phyloP scores from a whole-genome alignment of 441 rosid genomes.

The Erodium trifolium region DNA sequence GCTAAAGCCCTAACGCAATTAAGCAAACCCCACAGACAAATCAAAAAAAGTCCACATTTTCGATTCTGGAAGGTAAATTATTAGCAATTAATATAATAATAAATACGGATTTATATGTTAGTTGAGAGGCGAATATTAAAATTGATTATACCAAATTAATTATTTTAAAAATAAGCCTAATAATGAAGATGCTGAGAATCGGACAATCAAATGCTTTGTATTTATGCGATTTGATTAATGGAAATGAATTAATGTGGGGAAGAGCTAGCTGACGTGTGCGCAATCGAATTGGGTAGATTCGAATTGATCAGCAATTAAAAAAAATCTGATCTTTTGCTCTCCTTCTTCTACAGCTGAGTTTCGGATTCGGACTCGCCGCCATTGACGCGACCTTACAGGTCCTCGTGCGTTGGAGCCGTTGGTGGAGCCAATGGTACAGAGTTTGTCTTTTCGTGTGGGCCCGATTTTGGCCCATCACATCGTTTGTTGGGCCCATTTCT shows the following conservation, averaged over 20 bases:
- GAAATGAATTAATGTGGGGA: not conserved
- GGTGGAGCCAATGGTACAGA: not conserved
- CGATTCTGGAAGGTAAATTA: not conserved
- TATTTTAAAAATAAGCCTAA: not conserved
- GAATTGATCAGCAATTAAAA: not conserved
- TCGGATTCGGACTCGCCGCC: not conserved
- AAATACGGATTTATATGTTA: not conserved
- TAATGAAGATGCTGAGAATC: not conserved
- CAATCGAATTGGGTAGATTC: not conserved
- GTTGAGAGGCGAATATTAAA: not conserved
- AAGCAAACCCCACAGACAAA: not conserved
- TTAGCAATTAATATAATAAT: not conserved
- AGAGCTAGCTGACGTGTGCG: too few species aligned
- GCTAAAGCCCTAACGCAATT: not conserved
- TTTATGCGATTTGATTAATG: too few species aligned
- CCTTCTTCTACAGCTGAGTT: not conserved
- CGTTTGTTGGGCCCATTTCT: too few species aligned
- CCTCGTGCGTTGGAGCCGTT: not conserved
- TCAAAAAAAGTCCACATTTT: not conserved
- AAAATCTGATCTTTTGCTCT: not conserved
- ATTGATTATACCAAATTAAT: too few species aligned
- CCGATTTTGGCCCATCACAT: not conserved
- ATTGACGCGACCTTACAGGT: constrained; percentile 2
- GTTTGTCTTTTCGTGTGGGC: not conserved
- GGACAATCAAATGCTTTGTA: not conserved